These are phyloP conservation scores for Gleditsia sinensis DNA, from an alignment of 306 rosid genomes.

Conservation along the genomic window DNA sequence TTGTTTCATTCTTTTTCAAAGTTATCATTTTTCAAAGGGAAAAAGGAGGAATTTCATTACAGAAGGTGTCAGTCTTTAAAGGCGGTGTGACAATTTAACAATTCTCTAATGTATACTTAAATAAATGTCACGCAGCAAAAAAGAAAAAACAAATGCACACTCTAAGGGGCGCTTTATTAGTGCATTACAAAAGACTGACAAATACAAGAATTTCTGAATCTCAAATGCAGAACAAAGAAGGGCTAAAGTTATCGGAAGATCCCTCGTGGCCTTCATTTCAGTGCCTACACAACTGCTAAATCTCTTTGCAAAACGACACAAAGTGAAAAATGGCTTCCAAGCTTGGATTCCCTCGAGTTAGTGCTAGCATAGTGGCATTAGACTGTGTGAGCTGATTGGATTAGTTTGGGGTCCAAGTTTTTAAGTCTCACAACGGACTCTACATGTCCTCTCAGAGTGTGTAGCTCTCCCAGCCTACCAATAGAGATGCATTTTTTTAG, in stretches of 20 bases:
- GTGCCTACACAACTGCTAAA: constrained; percentile 2
- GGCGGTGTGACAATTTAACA: constrained; percentile 7
- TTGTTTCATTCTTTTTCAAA: not conserved
- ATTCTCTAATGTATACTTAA: not conserved
- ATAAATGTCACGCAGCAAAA: not conserved
- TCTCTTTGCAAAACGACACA: constrained; percentile 10
- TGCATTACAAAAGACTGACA: constrained; percentile 19
- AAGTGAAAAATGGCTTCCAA: constrained; percentile 29
- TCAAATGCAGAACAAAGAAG: constrained; percentile 17
- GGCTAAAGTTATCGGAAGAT: not conserved
- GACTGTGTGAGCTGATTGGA: constrained; percentile 70
- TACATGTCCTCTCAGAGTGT: constrained; percentile 76
- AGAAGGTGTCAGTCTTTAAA: constrained; percentile 12
- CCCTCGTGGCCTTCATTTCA: not conserved
- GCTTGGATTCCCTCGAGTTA: constrained; percentile 18
- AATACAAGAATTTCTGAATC: constrained; percentile 24
- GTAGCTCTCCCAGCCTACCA: constrained; percentile 75
- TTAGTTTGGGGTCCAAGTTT: constrained; percentile 48
- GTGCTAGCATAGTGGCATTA: constrained; percentile 32
- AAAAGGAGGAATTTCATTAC: not conserved
- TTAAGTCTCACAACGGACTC: constrained; percentile 77
- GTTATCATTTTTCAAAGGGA: not conserved
- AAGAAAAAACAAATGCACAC: not conserved
- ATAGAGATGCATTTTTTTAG: constrained; percentile 12
- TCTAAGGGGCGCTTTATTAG: constrained; percentile 25